Evolutionary conservation across 2,329 filamentous ascomycete species (phyloP).

Genomic region (Achaetomium macrosporum): DNA sequence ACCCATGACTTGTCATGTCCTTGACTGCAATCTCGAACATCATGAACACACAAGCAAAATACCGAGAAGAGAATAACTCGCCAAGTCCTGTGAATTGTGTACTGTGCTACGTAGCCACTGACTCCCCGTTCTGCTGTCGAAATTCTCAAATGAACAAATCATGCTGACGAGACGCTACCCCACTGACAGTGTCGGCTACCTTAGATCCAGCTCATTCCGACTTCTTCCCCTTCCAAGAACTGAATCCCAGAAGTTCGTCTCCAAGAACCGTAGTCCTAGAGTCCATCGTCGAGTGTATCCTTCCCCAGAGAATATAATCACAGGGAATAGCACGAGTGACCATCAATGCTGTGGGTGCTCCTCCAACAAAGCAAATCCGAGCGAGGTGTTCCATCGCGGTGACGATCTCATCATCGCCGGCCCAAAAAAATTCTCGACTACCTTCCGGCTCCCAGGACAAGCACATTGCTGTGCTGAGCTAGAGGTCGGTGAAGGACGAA

Average conservation of each 20-base stretch:
- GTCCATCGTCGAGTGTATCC: slow-evolving; percentile 2
- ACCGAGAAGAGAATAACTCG: background rate
- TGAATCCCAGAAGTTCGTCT: slow-evolving; percentile 9
- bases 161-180: background rate
- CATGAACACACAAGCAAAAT: background rate
- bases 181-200: background rate
- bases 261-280: slow-evolving; percentile 14
- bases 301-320: slow-evolving; percentile 7
- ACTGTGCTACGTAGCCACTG: background rate
- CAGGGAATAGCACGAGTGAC: slow-evolving; percentile 6
- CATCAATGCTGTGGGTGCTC: background rate
- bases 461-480: background rate
- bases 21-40: background rate
- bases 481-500: background rate
- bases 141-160: background rate
- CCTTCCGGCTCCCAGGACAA: background rate
- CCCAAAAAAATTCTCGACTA: background rate
- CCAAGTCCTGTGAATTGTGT: background rate
- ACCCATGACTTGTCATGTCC: too few species aligned
- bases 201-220: background rate
- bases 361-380: background rate
- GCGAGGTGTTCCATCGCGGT: background rate
- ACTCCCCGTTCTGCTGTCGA: background rate
- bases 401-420: background rate
- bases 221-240: slow-evolving; percentile 2